Base-by-base conservation (phyloP, 2,329 filamentous ascomycete genomes). In the Scytalidium lignicola region DNA sequence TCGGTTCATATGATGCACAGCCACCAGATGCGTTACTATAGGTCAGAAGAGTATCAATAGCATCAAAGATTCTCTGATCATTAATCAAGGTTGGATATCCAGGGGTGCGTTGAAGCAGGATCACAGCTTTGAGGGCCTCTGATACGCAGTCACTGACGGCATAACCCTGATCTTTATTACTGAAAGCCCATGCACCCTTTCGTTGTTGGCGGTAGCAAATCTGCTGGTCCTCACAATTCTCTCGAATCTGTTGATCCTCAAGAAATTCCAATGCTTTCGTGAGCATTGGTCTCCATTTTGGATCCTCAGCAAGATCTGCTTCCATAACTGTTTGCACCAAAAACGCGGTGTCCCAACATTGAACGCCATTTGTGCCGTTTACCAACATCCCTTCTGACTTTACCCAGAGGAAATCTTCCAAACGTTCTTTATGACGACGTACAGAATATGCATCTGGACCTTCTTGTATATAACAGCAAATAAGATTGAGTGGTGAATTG, bases 311-410 rank as follows among this genome's bases (percentile, higher is more conserved):
- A 21, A 96, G 78, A 0, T 88, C 90, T 6, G 88, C 84, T 44
- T 89, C 88, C 46, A 89, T 79, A 5, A 88, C 80, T 1, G 88
- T 85, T 66, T 96, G 90, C 28, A 96, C 89, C 17, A 86, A 72
- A 63, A 97, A 97, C 0, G 90, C 80, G 0, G 93, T 99, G 64
- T 99, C 93, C 93, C 93, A 99, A 55, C 84, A 87, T 67, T 99
- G 93, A 1, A 97, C 91, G n/a, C 93, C 93, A 58, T 99, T 97
- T 8, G 93, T 99, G 32, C 93, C 93, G 60, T 96, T 96, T 69
- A 86, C 86, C 43, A 97, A 76, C 88, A 99, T 90, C 5, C 93
- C 93, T 64, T 96, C 91, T 28, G 83, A 68, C 55, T 95, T 96
- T 44, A 99, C 76, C 91, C 93, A 99, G 23, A 99, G 68, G 53